phyloP scores from a whole-genome alignment of 1,284 basidiomycete genomes.

The Marasmius fiardii region DNA sequence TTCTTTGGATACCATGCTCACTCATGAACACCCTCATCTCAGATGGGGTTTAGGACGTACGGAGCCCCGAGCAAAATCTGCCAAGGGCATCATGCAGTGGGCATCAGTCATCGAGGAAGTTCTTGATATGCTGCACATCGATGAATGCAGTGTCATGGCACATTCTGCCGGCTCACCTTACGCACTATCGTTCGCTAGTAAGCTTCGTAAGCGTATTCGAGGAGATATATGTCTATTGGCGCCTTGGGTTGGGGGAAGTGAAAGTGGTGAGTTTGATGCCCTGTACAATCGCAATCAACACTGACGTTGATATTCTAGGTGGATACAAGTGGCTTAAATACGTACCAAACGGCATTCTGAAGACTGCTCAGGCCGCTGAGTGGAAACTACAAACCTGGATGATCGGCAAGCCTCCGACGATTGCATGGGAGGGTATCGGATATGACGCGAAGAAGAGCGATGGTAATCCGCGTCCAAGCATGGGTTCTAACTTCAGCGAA shows the following conservation, averaged over 20 bases:
- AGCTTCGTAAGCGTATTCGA: slow-evolving; percentile 68
- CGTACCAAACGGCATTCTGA: slow-evolving; percentile 89
- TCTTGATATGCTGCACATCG: slow-evolving; percentile 75
- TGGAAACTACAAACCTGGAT: slow-evolving; percentile 97
- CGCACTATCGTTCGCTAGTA: slow-evolving; percentile 83
- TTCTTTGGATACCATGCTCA: slow-evolving; percentile 13
- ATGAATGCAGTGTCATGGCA: slow-evolving; percentile 86
- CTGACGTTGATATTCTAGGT: slow-evolving; percentile 34
- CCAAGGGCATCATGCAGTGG: slow-evolving; percentile 88
- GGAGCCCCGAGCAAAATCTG: slow-evolving; percentile 64
- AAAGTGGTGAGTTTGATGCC: slow-evolving; percentile 61
- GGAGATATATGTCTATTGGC: slow-evolving; percentile 90
- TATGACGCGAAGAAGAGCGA: slow-evolving; percentile 43
- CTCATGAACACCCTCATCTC: slow-evolving; percentile 10
- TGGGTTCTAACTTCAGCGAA: slow-evolving; percentile 70
- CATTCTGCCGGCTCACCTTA: slow-evolving; percentile 98
- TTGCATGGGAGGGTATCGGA: slow-evolving; percentile 78
- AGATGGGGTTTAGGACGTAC: slow-evolving; percentile 94
- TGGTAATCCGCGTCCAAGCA: slow-evolving; percentile 47
- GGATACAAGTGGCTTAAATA: slow-evolving; percentile 97
- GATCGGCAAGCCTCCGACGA: slow-evolving; percentile 88
- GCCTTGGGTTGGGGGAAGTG: slow-evolving; percentile 94
- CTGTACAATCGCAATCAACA: neutral
- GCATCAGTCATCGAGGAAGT: slow-evolving; percentile 87
- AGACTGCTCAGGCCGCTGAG: slow-evolving; percentile 94